Base-by-base conservation (phyloP, 305 asterid species). In the Caryopteris hybrid region DNA sequence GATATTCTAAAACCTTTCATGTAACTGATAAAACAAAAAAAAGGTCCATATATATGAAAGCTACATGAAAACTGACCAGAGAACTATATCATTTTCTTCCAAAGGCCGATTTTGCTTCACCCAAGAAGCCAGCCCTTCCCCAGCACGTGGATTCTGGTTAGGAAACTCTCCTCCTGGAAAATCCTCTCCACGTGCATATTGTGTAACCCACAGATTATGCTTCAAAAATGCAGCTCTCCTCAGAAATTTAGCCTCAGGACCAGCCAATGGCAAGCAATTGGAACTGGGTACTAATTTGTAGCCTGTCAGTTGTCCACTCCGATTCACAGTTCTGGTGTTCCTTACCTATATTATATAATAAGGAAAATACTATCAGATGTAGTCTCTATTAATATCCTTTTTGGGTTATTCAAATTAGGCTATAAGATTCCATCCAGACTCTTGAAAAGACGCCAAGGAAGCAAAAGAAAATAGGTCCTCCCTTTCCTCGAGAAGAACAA, bases 111-210 rank as follows among this genome's bases (percentile, higher is more conserved):
- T 89, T 62, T 81, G 84, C 80, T 88, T 87, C 46, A 92, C 96
- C 95, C 97, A 92, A 0, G 98, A 88, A 79, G 80, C 91, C 77
- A 92, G 67, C 36, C 98, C 98, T 83, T 92, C 98, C n/a, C 97
- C 95, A 51, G 74, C 94, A 66, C 98, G 96, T 12, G 97, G 98
- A 79, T 92, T 92, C 85, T 92, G 97, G 78, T 92, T 92, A 57
- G 97, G 98, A 72, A 92, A 92, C 76, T 92, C 98, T 69, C 96
- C 98, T 21, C 98, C 98, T 8, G 98, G 98, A 73, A 93, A 86
- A 76, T 86, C 95, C 79, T 93, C 96, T 33, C 95, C 95, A 3
- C 78, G 86, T 41, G 94, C 89, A 81, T 80, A 93, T 58, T 83
- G 90, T 39, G 98, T 93, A 74, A 93, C 96, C 98, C 98, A 93